A percentile compares a stretch with the other conserved stretches of the same genome.
These are phyloP conservation scores for Polytrichum formosum DNA, from an alignment of 225 moss, liverwort and hornwort genomes.

Conservation along the genomic window DNA sequence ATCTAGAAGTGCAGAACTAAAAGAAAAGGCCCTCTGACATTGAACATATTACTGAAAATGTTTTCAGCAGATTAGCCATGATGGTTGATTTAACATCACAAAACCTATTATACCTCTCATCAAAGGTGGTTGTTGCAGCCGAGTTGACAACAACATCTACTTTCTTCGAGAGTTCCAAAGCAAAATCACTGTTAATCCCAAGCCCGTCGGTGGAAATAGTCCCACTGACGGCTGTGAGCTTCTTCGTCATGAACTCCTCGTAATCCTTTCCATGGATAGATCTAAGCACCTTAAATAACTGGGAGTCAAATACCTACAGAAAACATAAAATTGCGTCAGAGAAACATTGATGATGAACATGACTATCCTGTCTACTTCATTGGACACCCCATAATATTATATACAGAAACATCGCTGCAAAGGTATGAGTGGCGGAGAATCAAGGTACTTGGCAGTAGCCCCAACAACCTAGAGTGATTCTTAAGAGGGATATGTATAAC, in stretches of 20 bases:
- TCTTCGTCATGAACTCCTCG: conserved; percentile 54
- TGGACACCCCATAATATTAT: no score
- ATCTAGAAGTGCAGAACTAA: no score
- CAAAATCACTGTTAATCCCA: conserved; percentile 30
- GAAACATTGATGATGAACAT: background rate
- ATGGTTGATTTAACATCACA: no score
- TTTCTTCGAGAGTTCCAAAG: conserved; percentile 33
- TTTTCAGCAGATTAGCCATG: no score
- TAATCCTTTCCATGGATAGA: conserved; percentile 51
- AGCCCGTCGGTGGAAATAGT: conserved; percentile 63
- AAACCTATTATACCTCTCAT: conserved; percentile 49
- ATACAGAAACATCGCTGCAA: no score
- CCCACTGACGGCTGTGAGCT: conserved; percentile 65
- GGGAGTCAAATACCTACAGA: conserved; percentile 58
- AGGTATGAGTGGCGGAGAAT: no score
- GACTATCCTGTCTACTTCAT: no score
- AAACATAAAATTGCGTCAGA: conserved; percentile 3
- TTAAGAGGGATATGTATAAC: no score
- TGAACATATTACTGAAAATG: no score
- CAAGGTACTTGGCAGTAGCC: no score
- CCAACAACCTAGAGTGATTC: no score
- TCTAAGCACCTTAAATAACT: conserved; percentile 55
- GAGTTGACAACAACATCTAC: conserved; percentile 74
- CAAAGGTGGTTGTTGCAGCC: conserved; percentile 77
- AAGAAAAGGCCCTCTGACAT: no score